Percentiles rank a stretch among this genome's conserved stretches.
Conservation (phyloP, 441 rosid genomes). For the Pelargonium myrrhifolium region DNA sequence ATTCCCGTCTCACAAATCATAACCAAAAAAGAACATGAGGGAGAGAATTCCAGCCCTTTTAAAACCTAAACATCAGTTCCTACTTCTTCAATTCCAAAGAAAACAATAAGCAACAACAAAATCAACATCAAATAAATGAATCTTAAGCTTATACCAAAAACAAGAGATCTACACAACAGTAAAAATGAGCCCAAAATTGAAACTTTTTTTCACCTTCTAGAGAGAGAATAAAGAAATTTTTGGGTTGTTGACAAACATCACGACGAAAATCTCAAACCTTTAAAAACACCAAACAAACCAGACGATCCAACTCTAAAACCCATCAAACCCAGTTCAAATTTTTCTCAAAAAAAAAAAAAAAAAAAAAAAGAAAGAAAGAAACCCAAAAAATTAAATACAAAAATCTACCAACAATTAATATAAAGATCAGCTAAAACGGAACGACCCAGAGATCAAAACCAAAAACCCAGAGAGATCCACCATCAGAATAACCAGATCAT, state of each 20-base stretch:
- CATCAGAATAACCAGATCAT: constrained; percentile 23
- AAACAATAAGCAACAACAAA: neutral
- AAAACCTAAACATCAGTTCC: neutral
- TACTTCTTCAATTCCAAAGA: neutral
- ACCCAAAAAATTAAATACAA: neutral
- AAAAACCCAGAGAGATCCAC: constrained; percentile 18
- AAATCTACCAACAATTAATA: too few species aligned
- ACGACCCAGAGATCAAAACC: constrained; percentile 14
- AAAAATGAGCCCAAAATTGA: neutral
- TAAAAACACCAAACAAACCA: too few species aligned
- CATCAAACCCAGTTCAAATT: neutral
- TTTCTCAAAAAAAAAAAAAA: neutral
- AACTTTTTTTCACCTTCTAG: too few species aligned
- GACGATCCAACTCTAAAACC: neutral
- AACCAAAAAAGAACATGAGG: too few species aligned
- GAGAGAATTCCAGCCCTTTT: neutral
- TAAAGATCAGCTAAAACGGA: neutral
- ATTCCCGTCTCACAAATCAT: too few species aligned
- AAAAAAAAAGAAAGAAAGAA: constrained; percentile 3
- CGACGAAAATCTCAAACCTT: too few species aligned
- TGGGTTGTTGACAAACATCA: too few species aligned
- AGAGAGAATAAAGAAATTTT: too few species aligned
- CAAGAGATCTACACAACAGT: neutral
- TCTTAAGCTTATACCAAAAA: neutral
- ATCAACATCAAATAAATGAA: neutral